Base-by-base conservation (phyloP, 164 flowering plant species). In the Macadamia tetraphylla region DNA sequence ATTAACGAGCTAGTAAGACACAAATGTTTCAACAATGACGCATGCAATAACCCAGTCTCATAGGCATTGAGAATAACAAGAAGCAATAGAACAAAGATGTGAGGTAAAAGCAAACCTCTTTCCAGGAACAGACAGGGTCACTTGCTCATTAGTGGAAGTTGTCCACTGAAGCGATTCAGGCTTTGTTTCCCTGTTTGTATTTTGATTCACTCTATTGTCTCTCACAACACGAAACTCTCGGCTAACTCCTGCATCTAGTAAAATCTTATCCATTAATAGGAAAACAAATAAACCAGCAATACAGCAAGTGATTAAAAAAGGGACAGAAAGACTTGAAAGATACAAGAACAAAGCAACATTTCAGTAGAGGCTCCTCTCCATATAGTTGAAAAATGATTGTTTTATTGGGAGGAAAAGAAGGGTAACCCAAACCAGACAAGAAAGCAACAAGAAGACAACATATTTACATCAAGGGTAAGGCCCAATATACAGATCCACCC, bases 221-320 rank as follows among this genome's bases (percentile, higher is more conserved):
- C 89, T 82, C 71, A 94, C 97, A 75, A 94, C 78, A 70, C 99
- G 95, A 60, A 94, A 92, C 79, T 90, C 89, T 73, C 80, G 75
- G 77, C 76, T 84, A 23, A 73, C 71, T 60, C 87, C 94, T 86
- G 89, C 81, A 88, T 67, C 75, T 70, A 75, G 74, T 57, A 64
- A 67, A 67, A 64, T 55, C 17, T 63, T 42, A 51, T 42, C 30
- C 30, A 59, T 68, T 63, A 73, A 64, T 61, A 42, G 13, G 32
- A 18, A 3, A 8, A 30, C 44, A 8, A 17, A 46, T 46, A 46
- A 46, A 46, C 51, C 40, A 5, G 40, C 5, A 35, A 2, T 35
- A 35, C 40, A 35, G 40, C 40, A 35, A 35, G 3, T 35, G 40
- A 35, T 2, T 35, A 2, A 35, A 35, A 5, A 35, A 5, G 40